Evolutionary conservation across 768 basidiomycete genomes (phyloP), one percentile per base, ranked within the genome.

Genomic region (Podaxis sp.): DNA sequence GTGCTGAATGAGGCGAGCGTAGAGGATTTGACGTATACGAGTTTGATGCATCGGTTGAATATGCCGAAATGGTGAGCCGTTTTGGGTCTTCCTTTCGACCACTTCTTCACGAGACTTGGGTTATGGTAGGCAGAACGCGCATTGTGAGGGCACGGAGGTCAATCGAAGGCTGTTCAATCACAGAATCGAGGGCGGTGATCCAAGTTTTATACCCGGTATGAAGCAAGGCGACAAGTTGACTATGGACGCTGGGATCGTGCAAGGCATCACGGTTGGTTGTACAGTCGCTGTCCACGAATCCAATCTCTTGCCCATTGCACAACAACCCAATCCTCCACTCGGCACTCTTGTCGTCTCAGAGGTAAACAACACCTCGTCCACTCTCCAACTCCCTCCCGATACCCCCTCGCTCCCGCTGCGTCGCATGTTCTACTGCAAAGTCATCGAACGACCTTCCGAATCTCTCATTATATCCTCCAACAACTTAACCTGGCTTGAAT

Each of bases 141-240:
- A 75, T 54, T 75, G 71, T 38, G 72, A 74, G 62, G 76, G 76
- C 4, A 66, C 68, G 25, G 63, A 72, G 6, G 64, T 73, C n/a
- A 63, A 71, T 25, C 62, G 73, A 42, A 67, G 70, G 13, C 59
- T 77, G 1, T 77, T 77, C 65, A 73, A 73, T 51, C 68, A 66
- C 28, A 63, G 62, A 57, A 69, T 62, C 6, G 27, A 44, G 16
- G 70, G 71, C 14, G 73, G 70, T 7, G 72, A 75, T 55, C 59
- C 64, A 0, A 66, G 66, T 13, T 70, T 72, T 37, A 71, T 75
- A 32, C 63, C 69, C 13, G 65, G 68, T 7, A 40, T 50, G 3
- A 64, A 65, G 55, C 53, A 62, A 1, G 52, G 32, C 1, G 50
- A 36, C 5, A 59, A 14, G 9, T 64, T 71, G 13, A 60, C 58